Evolutionary conservation across 139 green algal species (phyloP), one percentile per base, ranked within the genome.

Genomic region (Asterochloris sp.): DNA sequence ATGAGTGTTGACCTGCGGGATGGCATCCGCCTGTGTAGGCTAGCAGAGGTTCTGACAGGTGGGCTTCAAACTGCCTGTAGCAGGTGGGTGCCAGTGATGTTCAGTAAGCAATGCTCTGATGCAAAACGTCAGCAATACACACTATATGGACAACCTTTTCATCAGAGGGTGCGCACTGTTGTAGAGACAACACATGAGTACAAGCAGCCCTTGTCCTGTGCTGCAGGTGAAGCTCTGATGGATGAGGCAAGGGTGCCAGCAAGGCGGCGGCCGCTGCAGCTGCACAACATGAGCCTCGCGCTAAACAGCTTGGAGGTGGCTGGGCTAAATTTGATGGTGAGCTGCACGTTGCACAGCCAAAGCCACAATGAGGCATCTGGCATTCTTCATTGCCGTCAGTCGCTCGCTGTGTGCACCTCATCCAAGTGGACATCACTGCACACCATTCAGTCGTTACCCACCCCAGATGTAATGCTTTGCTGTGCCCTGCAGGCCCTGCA

Each of bases 1-100:
- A 79, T 97, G 38, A 86, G 86, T 2, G 81, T 89, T 0, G 94
- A 98, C 86, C 87, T 98, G 67, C 78, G 92, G 0, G 88, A 92
- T 82, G 94, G 94, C 9, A 69, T 96, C 74, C 80, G 92, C 26
- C 86, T 97, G 23, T 89, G 89, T 79, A 91, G 89, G 81, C 88
- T 96, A 26, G 87, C 88, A 23, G 90, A 95, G 79, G 69, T 88
- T 64, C 83, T 96, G 10, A 91, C 88, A 84, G 90, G 90, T 88
- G 28, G 71, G 24, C 12, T 61, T 1, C 27, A 29, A 21, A 24
- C 13, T 73, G 64, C 79, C 71, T 74, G 0, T 38, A 73, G 71
- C 13, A 62, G 38, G 2, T 12, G 67, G 21, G 24, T 66, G 17
- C 21, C 38, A 16, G 13, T 75, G 76, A 61, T 54, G 76, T 69